Percentiles rank a stretch among this genome's conserved stretches.
Evolutionary conservation across 2,329 filamentous ascomycete species (phyloP).

Genomic region (Berkeleyomyces basicola): DNA sequence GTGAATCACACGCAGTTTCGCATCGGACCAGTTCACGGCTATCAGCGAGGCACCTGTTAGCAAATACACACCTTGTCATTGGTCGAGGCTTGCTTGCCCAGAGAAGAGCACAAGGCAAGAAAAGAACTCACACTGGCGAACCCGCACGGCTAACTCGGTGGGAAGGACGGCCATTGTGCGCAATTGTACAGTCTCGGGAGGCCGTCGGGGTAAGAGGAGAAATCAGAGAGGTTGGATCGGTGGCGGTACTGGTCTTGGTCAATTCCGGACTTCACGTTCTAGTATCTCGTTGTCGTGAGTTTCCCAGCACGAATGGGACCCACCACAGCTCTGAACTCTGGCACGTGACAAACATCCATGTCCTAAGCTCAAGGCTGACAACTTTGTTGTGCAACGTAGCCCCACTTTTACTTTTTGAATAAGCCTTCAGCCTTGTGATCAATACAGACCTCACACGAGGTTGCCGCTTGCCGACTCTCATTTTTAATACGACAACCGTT

Average conservation of each 20-base stretch:
- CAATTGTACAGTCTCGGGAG: conserved; percentile 16
- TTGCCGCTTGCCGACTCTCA: neutral
- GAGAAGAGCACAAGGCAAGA: neutral
- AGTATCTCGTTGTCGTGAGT: neutral
- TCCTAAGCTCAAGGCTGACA: neutral
- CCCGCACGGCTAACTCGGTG: conserved; percentile 74
- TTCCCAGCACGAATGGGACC: neutral
- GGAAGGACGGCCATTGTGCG: conserved; percentile 72
- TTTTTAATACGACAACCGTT: neutral
- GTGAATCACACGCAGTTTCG: conserved; percentile 68
- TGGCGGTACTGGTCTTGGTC: neutral
- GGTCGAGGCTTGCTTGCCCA: neutral
- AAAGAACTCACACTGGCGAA: conserved; percentile 51
- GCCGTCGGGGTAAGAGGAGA: conserved; percentile 15
- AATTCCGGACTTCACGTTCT: neutral
- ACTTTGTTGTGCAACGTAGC: neutral
- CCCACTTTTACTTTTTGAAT: conserved; percentile 6
- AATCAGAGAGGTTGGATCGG: neutral
- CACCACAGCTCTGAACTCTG: neutral
- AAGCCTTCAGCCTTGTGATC: conserved; percentile 9
- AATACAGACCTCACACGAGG: neutral
- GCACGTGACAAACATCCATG: neutral
- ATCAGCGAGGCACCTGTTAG: conserved; percentile 23
- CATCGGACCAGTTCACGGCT: conserved; percentile 84
- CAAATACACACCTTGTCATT: conserved; percentile 5